Conservation (phyloP, 805 yeast genomes). For the Wickerhamiella azyma region DNA sequence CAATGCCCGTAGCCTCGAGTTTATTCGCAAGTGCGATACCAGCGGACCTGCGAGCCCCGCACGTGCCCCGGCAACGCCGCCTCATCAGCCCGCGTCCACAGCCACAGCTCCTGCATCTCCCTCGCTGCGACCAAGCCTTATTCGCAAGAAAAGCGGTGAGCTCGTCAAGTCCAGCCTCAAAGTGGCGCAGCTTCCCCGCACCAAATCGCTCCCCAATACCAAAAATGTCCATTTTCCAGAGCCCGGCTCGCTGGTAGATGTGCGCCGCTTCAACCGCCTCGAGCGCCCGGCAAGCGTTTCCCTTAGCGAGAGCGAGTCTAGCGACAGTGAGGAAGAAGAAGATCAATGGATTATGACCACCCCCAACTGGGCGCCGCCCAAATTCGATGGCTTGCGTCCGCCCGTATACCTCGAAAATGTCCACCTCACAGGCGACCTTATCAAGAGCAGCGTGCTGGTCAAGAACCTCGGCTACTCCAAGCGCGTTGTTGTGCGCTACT, state of each 20-base stretch:
- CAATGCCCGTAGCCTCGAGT: constrained; percentile 7
- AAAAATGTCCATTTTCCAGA: constrained; percentile 69
- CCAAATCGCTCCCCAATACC: constrained; percentile 28
- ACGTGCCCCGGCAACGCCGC: background rate
- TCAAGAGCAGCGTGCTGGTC: constrained; percentile 68
- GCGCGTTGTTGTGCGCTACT: constrained; percentile 53
- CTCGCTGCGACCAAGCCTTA: constrained; percentile 27
- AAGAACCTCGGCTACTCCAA: constrained; percentile 60
- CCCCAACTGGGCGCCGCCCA: constrained; percentile 22
- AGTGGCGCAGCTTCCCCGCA: constrained; percentile 26
- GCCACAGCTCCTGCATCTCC: constrained; percentile 1
- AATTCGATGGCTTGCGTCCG: constrained; percentile 16
- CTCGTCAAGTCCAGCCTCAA: constrained; percentile 63
- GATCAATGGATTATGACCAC: constrained; percentile 25
- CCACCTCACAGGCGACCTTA: constrained; percentile 42
- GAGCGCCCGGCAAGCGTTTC: constrained; percentile 71
- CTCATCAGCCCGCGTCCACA: background rate
- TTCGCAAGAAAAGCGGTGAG: constrained; percentile 84
- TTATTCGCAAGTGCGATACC: background rate
- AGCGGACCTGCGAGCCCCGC: background rate
- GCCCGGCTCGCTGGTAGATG: constrained; percentile 32
- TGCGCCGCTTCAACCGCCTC: constrained; percentile 54
- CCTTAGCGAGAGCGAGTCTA: constrained; percentile 36
- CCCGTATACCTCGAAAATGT: constrained; percentile 53
- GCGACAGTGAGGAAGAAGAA: constrained; percentile 30